Evolutionary conservation across 106 monocot species (phyloP).

Genomic region (Acorus gramineus): DNA sequence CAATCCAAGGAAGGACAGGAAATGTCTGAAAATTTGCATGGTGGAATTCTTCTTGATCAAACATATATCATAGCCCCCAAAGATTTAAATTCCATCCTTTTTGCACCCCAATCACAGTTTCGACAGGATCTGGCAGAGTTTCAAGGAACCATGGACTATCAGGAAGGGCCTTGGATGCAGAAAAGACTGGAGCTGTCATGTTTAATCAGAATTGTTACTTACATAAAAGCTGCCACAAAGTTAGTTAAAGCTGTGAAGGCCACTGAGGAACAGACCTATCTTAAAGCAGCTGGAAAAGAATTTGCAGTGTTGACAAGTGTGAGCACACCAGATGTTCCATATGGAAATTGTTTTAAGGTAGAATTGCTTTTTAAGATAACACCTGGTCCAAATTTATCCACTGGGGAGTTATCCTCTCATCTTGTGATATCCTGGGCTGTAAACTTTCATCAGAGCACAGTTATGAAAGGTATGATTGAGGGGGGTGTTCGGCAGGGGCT

Average conservation of each 20-base stretch:
- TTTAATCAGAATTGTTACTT: slow-evolving; percentile 34
- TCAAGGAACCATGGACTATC: slow-evolving; percentile 35
- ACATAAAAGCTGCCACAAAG: slow-evolving; percentile 46
- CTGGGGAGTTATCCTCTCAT: slow-evolving; percentile 32
- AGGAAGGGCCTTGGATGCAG: slow-evolving; percentile 44
- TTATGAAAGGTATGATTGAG: slow-evolving; percentile 68
- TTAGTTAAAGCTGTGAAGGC: slow-evolving; percentile 52
- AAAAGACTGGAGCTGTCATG: slow-evolving; percentile 11
- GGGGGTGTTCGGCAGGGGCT: slow-evolving; percentile 38
- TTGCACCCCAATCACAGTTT: slow-evolving; percentile 54
- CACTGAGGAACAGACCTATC: slow-evolving; percentile 52
- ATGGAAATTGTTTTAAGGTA: slow-evolving; percentile 56
- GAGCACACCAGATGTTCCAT: slow-evolving; percentile 57
- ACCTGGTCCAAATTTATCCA: slow-evolving; percentile 20
- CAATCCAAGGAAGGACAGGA: slow-evolving; percentile 21
- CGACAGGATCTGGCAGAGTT: slow-evolving; percentile 18
- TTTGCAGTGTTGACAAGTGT: slow-evolving; percentile 43
- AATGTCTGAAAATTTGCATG: slow-evolving; percentile 42
- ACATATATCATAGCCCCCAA: slow-evolving; percentile 32
- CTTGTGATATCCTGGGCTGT: slow-evolving; percentile 50
- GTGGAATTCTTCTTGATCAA: slow-evolving; percentile 49
- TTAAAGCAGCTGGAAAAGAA: slow-evolving; percentile 54
- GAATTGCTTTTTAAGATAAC: slow-evolving; percentile 48
- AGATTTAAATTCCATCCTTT: slow-evolving; percentile 36
- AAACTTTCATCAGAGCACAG: slow-evolving; percentile 51